Evolutionary conservation across 352 stramenopile genomes (phyloP), one percentile per base, ranked within the genome.

Genomic region (Phytophthora foliorum): DNA sequence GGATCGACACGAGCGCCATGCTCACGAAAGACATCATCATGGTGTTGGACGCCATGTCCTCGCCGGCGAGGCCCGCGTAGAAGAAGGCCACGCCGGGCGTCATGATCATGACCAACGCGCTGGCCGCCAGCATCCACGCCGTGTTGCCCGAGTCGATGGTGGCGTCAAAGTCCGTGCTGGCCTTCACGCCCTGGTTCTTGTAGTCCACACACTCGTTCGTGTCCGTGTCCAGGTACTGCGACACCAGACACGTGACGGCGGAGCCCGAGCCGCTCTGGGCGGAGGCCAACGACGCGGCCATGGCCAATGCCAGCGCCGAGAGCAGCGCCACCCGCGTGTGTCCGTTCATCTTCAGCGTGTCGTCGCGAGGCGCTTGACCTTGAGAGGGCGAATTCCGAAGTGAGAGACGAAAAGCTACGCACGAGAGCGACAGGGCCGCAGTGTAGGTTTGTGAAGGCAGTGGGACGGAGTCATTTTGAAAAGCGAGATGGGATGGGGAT

Each of bases 1-100:
- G 86, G 58, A 94, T 86, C 21, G 87, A 92, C 51, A 94, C 81
- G 24, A 94, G 54, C 11, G 84, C 86, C 74, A 93, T 93, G 48
- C 73, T 85, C 45, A 86, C 68, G 59, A 93, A 94, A 17, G 81
- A 92, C 81, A 92, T 91, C 71, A 93, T 89, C 59, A 94, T 90
- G n/a, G 84, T n/a, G n/a, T n/a, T n/a, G n/a, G n/a, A n/a, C n/a
- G n/a, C n/a, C n/a, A n/a, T n/a, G n/a, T n/a, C n/a, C 56, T 89
- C 79, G 19, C 86, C 83, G 0, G 87, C 86, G 11, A 95, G 72
- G 19, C 88, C 88, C 9, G 84, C 88, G 74, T 95, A 95, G 75
- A 94, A 95, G 69, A 74, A 74, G 36, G 65, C 65, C 7, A 73
- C 65, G 19, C 65, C 13, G 65, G 65, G 1, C n/a, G 65, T 73